Evolutionary conservation across 495 filamentous ascomycete species (phyloP).

Genomic region (Penicillium paradoxum): DNA sequence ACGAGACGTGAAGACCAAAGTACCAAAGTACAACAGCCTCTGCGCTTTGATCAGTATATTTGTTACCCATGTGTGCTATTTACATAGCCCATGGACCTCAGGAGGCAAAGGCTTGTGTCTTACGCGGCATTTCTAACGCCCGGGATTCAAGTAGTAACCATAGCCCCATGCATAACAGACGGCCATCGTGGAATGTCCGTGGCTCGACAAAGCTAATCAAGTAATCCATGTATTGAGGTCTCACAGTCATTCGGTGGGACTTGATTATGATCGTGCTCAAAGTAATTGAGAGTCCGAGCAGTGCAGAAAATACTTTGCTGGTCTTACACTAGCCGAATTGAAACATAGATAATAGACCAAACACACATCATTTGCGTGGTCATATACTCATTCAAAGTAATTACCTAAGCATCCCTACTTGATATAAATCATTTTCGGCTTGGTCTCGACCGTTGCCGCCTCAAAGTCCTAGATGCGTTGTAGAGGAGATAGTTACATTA

Average conservation of each 20-base stretch:
- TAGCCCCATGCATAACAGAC: conserved; percentile 14
- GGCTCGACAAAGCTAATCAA: conserved; percentile 14
- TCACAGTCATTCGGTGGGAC: conserved; percentile 15
- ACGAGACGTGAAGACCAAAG: conserved; percentile 9
- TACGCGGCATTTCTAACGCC: conserved; percentile 7
- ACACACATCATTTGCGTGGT: neutral
- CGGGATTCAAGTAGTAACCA: conserved; percentile 13
- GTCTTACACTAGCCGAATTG: conserved; percentile 19
- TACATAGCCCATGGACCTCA: conserved; percentile 13
- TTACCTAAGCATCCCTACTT: neutral
- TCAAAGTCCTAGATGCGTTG: neutral
- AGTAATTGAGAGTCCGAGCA: neutral
- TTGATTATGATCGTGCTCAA: conserved; percentile 6
- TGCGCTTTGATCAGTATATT: conserved; percentile 6
- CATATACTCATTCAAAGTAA: neutral
- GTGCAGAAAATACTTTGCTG: conserved; percentile 6
- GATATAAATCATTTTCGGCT: neutral
- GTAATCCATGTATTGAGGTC: conserved; percentile 22
- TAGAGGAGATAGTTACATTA: neutral
- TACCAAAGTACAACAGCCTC: conserved; percentile 10
- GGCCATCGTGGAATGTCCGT: conserved; percentile 12
- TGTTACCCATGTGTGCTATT: conserved; percentile 15
- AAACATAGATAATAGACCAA: conserved; percentile 12
- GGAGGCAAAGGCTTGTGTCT: conserved; percentile 13
- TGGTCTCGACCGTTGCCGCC: neutral